Evolutionary conservation across 148 eudicot genomes (phyloP).

Genomic region (Rhododendron henanense): DNA sequence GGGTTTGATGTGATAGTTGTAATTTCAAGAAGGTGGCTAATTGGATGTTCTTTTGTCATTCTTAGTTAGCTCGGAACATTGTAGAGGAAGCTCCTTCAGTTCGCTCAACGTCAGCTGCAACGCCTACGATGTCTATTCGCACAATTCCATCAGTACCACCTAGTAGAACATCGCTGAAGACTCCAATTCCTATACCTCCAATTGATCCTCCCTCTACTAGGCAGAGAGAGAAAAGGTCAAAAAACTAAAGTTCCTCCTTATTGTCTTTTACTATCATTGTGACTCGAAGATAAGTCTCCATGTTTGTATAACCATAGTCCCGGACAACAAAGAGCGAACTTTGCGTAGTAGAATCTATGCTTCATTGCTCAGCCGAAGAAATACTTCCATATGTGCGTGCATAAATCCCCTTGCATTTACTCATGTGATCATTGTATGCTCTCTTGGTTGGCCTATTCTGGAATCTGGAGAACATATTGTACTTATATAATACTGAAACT

Average conservation of each 20-base stretch:
- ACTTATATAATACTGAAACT: not conserved
- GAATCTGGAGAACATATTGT: not conserved
- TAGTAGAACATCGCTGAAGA: constrained; percentile 45
- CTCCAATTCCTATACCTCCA: constrained; percentile 62
- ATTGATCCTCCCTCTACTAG: constrained; percentile 60
- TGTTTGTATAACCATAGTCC: not conserved
- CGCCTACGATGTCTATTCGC: constrained; percentile 61
- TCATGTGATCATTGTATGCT: not conserved
- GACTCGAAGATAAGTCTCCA: not conserved
- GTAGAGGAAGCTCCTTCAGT: constrained; percentile 61
- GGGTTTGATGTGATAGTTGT: not conserved
- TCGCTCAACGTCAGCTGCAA: constrained; percentile 86
- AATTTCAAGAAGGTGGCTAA: constrained; percentile 1
- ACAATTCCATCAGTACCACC: constrained; percentile 44
- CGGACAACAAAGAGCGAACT: not conserved
- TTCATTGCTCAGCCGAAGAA: not conserved
- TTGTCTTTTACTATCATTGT: not conserved
- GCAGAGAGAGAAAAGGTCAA: constrained; percentile 64
- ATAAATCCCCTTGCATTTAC: not conserved
- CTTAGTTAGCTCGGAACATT: constrained; percentile 86
- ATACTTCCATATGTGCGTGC: not conserved
- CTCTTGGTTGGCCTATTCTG: not conserved
- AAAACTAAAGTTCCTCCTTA: not conserved
- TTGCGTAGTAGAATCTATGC: not conserved
- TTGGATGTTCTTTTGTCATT: constrained; percentile 16